Evolutionary conservation across 805 yeast species (phyloP), one percentile per base, ranked within the genome.

Genomic region (Starmerella floricola): DNA sequence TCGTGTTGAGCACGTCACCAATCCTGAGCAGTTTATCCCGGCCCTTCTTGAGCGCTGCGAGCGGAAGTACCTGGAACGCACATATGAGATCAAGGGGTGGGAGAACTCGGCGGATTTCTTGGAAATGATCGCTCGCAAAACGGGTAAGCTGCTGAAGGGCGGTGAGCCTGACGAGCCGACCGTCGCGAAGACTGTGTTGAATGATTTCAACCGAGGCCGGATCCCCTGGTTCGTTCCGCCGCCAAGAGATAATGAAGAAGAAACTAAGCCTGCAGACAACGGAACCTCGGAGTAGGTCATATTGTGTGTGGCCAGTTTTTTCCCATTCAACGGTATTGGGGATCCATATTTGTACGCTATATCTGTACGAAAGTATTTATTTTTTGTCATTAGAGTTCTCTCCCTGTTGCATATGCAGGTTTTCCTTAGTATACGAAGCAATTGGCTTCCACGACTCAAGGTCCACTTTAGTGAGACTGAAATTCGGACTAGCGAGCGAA

Each of bases 221-320:
- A 88, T 88, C 42, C 98, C 98, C 19, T 88, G 98, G 98, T 88
- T 88, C 60, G 84, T 84, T 26, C 77, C 91, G 21, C 98, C 98
- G 23, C 96, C 97, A 32, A 73, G 78, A 52, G 82, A 75, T 48
- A 71, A 52, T 33, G 33, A n/a, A 13, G 38, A 38, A 29, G 43
- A 28, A 16, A 18, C 19, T 4, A 18, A 28, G 27, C 28, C 17
- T 13, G 23, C 5, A 6, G 17, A 13, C 12, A 6, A 8, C 12
- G 13, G 17, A 12, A 8, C 12, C 13, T 16, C 17, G 17, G 8
- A 12, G 12, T 26, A 13, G n/a, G n/a, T n/a, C n/a, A n/a, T n/a
- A n/a, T n/a, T n/a, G n/a, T n/a, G n/a, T n/a, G n/a, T n/a, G n/a
- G n/a, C n/a, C n/a, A n/a, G n/a, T n/a, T n/a, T n/a, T n/a, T n/a